Percentiles rank a stretch among this genome's conserved stretches.
phyloP scores from a whole-genome alignment of 352 stramenopile species.

The Globisporangium mamillatum region DNA sequence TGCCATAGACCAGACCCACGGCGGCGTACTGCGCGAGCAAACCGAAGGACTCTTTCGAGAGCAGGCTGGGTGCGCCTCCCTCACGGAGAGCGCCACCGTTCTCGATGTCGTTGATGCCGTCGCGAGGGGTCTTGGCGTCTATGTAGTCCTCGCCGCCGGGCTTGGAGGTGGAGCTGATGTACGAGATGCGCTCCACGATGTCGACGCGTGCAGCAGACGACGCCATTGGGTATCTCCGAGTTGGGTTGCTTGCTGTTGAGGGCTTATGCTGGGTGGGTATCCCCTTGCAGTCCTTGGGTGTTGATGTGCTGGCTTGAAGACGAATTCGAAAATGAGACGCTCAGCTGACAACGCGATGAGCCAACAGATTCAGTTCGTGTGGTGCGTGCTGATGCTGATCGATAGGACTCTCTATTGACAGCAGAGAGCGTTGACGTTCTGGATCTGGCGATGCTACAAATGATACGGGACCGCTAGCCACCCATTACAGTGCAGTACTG shows the following conservation, averaged over 20 bases:
- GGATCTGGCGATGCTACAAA: too few relatives aligned
- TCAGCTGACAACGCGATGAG: too few relatives aligned
- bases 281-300: not conserved
- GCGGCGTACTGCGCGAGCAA: conserved; percentile 34
- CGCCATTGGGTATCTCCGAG: not conserved
- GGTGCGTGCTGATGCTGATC: too few relatives aligned
- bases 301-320: not conserved
- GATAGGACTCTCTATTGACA: too few relatives aligned
- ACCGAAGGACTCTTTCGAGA: conserved; percentile 35
- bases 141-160: not conserved
- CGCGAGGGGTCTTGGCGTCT: conserved; percentile 3
- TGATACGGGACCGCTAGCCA: too few relatives aligned
- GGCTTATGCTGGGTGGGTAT: not conserved
- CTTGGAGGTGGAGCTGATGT: conserved; percentile 7
- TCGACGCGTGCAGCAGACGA: conserved; percentile 1
- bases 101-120: conserved; percentile 22
- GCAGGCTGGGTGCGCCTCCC: conserved; percentile 31
- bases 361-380: too few relatives aligned
- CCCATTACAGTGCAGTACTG: too few relatives aligned
- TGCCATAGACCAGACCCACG: conserved; percentile 26
- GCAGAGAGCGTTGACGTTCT: too few relatives aligned
- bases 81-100: conserved; percentile 38
- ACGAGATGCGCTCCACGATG: conserved; percentile 9
- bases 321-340: not conserved
- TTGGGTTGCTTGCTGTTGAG: not conserved